These are phyloP conservation scores for Phlebiopsis gigantea DNA, from an alignment of 768 basidiomycete species.

Conservation along the genomic window DNA sequence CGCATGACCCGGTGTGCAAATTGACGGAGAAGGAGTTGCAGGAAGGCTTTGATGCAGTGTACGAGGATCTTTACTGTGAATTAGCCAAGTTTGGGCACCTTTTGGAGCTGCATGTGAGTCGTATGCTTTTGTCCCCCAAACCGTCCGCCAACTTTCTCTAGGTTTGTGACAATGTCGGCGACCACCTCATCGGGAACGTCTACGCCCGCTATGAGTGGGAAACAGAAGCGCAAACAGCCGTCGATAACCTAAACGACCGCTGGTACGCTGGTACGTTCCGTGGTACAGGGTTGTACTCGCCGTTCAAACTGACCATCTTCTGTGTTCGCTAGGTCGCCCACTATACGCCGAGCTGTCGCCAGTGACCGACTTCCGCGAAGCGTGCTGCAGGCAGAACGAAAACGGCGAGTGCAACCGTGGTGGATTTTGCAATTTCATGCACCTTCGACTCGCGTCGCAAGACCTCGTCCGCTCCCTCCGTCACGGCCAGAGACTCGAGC, in stretches of 20 bases:
- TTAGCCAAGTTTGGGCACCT: conserved; percentile 93
- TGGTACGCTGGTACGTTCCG: conserved; percentile 88
- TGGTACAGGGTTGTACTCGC: conserved; percentile 1
- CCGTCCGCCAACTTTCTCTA: conserved; percentile 20
- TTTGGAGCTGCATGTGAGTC: conserved; percentile 85
- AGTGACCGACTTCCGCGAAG: conserved; percentile 98
- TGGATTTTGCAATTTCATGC: conserved; percentile 99
- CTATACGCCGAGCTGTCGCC: conserved; percentile 97
- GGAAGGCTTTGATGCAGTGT: conserved; percentile 91
- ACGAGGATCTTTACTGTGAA: conserved; percentile 94
- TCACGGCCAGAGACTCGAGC: conserved; percentile 79
- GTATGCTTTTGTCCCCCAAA: not conserved
- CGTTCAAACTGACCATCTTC: not conserved
- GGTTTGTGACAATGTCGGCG: conserved; percentile 99
- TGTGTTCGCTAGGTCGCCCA: conserved; percentile 64
- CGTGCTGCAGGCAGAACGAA: conserved; percentile 98
- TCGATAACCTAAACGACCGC: conserved; percentile 88
- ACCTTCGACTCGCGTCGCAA: conserved; percentile 82
- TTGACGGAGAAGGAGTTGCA: conserved; percentile 83
- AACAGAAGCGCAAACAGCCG: conserved; percentile 90
- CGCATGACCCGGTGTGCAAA: conserved; percentile 87
- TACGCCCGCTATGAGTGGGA: conserved; percentile 99
- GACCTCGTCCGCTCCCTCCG: conserved; percentile 75
- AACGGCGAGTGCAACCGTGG: conserved; percentile 98
- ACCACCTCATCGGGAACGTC: conserved; percentile 95